Conservation (phyloP, 768 basidiomycete species). For the Chalciporus pseudorubinellus region DNA sequence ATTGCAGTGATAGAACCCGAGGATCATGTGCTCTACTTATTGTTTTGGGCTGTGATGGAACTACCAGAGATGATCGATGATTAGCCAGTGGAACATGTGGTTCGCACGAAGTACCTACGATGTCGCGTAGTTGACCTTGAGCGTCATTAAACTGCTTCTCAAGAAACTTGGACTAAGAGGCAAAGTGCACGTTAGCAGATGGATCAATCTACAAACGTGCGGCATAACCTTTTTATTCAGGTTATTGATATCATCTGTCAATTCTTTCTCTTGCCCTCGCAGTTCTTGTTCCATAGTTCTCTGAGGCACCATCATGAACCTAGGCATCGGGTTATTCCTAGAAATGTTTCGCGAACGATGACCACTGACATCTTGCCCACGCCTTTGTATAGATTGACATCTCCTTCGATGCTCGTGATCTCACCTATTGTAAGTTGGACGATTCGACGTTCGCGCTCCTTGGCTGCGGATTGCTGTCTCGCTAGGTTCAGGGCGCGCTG, state of each 20-base stretch:
- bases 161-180: conserved; percentile 75
- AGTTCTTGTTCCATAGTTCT: conserved; percentile 75
- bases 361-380: conserved; percentile 85
- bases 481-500: conserved; percentile 74
- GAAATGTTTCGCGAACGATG: background rate
- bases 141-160: conserved; percentile 94
- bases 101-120: conserved; percentile 46
- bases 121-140: conserved; percentile 81
- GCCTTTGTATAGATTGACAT: conserved; percentile 87
- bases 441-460: conserved; percentile 88
- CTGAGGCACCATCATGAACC: conserved; percentile 89
- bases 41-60: conserved; percentile 31
- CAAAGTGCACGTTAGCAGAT: background rate
- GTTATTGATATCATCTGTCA: conserved; percentile 78
- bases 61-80: conserved; percentile 11
- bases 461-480: conserved; percentile 70
- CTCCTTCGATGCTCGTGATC: conserved; percentile 63
- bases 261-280: conserved; percentile 73
- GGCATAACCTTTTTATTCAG: conserved; percentile 79
- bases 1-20: conserved; percentile 5
- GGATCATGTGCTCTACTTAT: conserved; percentile 13
- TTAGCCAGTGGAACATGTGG: conserved; percentile 6
- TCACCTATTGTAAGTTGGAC: conserved; percentile 88
- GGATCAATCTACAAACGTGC: background rate
- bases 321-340: conserved; percentile 29